phyloP scores from a whole-genome alignment of 148 eudicot species.

The Talinum fruticosum region DNA sequence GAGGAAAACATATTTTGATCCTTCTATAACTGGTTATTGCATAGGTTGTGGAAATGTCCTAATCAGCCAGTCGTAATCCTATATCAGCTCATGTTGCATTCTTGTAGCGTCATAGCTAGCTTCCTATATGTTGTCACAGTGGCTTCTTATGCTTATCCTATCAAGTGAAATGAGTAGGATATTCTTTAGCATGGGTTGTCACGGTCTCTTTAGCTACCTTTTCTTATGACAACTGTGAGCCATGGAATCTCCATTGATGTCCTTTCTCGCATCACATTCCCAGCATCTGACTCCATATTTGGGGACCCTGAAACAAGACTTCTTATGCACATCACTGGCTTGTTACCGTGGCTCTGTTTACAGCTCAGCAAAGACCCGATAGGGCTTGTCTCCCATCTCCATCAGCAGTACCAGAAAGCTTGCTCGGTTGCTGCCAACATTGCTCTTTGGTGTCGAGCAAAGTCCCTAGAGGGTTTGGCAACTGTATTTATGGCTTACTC shows the following conservation, averaged over 20 bases:
- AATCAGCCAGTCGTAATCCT: neutral
- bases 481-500: constrained; percentile 83
- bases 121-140: neutral
- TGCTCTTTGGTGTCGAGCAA: constrained; percentile 82
- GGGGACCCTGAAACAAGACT: constrained; percentile 91
- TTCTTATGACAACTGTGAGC: constrained; percentile 89
- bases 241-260: constrained; percentile 87
- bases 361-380: constrained; percentile 70
- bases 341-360: constrained; percentile 95
- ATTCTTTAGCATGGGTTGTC: too few relatives aligned
- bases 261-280: constrained; percentile 84
- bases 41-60: neutral
- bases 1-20: neutral
- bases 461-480: constrained; percentile 75
- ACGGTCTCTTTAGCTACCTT: too few relatives aligned
- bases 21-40: neutral
- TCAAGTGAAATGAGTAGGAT: neutral
- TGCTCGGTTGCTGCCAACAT: constrained; percentile 83
- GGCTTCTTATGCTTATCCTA: neutral
- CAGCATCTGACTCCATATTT: constrained; percentile 88
- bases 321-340: constrained; percentile 89
- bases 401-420: constrained; percentile 78
- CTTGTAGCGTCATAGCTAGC: neutral
- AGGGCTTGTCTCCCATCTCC: constrained; percentile 65
- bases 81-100: neutral